A percentile compares a stretch with the other conserved stretches of the same genome.
phyloP scores from a whole-genome alignment of 441 rosid species.

The Geranium incanum region DNA sequence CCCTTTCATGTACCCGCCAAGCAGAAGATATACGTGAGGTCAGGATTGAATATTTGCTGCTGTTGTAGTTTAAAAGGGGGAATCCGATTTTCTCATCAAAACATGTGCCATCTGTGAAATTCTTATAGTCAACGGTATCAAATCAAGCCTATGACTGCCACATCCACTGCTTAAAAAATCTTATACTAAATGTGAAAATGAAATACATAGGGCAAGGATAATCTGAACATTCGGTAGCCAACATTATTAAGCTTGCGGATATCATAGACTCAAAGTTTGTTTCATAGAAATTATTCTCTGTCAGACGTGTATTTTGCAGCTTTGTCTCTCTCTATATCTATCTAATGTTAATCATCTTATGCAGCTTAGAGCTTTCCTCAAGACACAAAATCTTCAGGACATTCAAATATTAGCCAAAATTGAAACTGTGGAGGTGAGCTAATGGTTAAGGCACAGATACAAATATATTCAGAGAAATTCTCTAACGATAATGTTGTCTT shows the following conservation, averaged over 20 bases:
- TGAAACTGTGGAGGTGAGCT: conserved; percentile 27
- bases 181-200: not conserved
- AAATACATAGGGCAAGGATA: not conserved
- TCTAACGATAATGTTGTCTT: not conserved
- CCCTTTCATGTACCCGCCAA: conserved; percentile 25
- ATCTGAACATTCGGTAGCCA: not conserved
- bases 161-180: not conserved
- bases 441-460: not conserved
- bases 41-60: not conserved
- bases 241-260: not conserved
- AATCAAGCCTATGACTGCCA: not conserved
- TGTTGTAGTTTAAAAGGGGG: not conserved
- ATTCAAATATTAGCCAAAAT: conserved; percentile 26
- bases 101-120: not conserved
- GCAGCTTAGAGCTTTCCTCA: conserved; percentile 29
- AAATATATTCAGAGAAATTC: not conserved
- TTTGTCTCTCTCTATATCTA: not conserved
- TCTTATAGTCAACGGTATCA: not conserved
- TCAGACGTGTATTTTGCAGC: not conserved
- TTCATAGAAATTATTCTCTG: not conserved
- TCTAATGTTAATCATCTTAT: not conserved
- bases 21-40: conserved; percentile 26
- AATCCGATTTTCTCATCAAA: not conserved
- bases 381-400: conserved; percentile 21
- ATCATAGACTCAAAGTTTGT: not conserved